A percentile compares a stretch with the other conserved stretches of the same genome.
Evolutionary conservation across 805 yeast species (phyloP).

Genomic region (Jamesozyma rosinii): DNA sequence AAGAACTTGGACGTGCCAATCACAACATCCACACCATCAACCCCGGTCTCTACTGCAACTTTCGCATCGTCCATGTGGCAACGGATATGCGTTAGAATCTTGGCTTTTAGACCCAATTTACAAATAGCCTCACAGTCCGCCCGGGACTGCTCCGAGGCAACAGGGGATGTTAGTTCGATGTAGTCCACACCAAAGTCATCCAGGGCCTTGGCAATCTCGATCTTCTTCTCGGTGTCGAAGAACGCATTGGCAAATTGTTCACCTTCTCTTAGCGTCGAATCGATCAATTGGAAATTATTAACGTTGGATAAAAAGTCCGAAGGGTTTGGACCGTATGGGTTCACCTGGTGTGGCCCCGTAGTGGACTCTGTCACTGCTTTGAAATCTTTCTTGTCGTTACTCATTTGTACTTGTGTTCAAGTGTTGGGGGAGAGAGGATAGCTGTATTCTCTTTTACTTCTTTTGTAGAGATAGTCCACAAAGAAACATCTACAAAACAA

Average conservation of each 20-base stretch:
- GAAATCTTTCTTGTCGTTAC: constrained; percentile 7
- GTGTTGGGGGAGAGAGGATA: too few relatives aligned
- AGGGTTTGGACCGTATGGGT: constrained; percentile 95
- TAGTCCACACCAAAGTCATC: constrained; percentile 98
- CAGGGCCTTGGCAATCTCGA: constrained; percentile 91
- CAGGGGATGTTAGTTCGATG: constrained; percentile 97
- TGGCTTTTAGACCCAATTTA: constrained; percentile 93
- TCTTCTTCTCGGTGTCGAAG: constrained; percentile 87
- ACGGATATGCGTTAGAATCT: constrained; percentile 91
- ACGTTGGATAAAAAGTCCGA: constrained; percentile 87
- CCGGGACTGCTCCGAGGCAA: constrained; percentile 90
- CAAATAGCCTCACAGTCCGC: constrained; percentile 96
- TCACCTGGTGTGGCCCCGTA: constrained; percentile 23
- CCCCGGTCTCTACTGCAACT: constrained; percentile 96
- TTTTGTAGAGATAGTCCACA: too few relatives aligned
- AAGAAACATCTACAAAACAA: too few relatives aligned
- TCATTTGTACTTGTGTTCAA: constrained; percentile 1
- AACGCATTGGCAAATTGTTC: constrained; percentile 98
- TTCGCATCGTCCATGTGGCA: constrained; percentile 99
- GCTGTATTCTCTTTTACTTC: too few relatives aligned
- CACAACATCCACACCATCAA: constrained; percentile 97
- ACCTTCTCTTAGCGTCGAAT: constrained; percentile 94
- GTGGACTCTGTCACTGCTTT: constrained; percentile 13
- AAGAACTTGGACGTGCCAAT: constrained; percentile 94
- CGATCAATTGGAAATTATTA: constrained; percentile 79